Evolutionary conservation across 2,329 filamentous ascomycete species (phyloP).

Genomic region (Exophiala sideris): DNA sequence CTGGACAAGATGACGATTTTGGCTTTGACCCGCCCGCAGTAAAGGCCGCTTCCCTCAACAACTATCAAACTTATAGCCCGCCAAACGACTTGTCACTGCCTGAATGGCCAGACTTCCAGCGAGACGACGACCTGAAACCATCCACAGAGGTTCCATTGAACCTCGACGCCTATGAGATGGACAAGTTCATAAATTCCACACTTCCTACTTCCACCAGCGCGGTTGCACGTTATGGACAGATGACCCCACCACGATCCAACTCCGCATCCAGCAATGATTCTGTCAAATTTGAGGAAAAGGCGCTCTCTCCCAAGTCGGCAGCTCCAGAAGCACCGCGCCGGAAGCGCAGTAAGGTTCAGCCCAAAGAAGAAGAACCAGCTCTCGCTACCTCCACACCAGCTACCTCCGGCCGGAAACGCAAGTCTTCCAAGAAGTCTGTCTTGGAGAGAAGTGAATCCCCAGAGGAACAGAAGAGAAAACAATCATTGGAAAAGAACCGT

Average conservation of each 20-base stretch:
- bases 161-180: conserved; percentile 20
- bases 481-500: conserved; percentile 29
- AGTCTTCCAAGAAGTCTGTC: conserved; percentile 17
- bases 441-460: conserved; percentile 8
- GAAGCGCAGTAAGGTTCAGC: conserved; percentile 20
- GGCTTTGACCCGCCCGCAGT: conserved; percentile 26
- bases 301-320: conserved; percentile 14
- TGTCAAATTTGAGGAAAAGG: conserved; percentile 13
- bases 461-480: conserved; percentile 27
- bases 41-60: conserved; percentile 13
- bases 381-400: conserved; percentile 3
- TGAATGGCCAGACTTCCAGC: conserved; percentile 24
- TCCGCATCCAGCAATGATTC: conserved; percentile 19
- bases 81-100: conserved; percentile 18
- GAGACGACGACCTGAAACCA: conserved; percentile 23
- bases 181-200: conserved; percentile 20
- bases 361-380: conserved; percentile 8
- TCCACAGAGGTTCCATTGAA: conserved; percentile 6
- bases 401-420: conserved; percentile 24
- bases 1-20: conserved; percentile 25
- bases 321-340: conserved; percentile 8
- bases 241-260: conserved; percentile 27
- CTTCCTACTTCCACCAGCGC: conserved; percentile 21
- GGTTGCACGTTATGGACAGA: conserved; percentile 26
- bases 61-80: conserved; percentile 26